These are phyloP conservation scores for Arthrocladium fulminans DNA, from an alignment of 2,329 filamentous ascomycete species.

Conservation along the genomic window DNA sequence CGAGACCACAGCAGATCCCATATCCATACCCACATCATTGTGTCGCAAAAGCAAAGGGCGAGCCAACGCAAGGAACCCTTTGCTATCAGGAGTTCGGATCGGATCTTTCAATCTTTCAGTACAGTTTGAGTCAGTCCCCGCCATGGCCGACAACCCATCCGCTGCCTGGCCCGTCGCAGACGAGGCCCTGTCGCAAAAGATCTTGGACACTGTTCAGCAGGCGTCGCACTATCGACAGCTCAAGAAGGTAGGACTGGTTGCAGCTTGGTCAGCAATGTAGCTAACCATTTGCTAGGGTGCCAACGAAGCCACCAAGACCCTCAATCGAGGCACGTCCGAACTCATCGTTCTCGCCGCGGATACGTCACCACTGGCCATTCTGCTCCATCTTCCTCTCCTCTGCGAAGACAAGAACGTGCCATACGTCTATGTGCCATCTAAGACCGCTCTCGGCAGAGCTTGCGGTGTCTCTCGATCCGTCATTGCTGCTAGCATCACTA, in stretches of 20 bases:
- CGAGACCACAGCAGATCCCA: no score
- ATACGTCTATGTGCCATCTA: slow-evolving; percentile 58
- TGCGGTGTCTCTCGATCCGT: slow-evolving; percentile 83
- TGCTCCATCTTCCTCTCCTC: slow-evolving; percentile 80
- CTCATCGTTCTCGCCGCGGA: slow-evolving; percentile 84
- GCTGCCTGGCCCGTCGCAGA: slow-evolving; percentile 63
- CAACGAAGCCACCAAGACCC: slow-evolving; percentile 60
- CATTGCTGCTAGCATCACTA: slow-evolving; percentile 80
- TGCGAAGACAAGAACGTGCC: slow-evolving; percentile 68
- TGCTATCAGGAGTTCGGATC: slow-evolving; percentile 14
- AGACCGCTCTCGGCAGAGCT: slow-evolving; percentile 79
- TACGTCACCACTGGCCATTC: slow-evolving; percentile 75
- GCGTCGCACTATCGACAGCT: slow-evolving; percentile 58
- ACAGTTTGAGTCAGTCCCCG: slow-evolving; percentile 7
- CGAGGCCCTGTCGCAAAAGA: slow-evolving; percentile 65
- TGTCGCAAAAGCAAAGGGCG: slow-evolving; percentile 30
- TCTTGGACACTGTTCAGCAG: slow-evolving; percentile 74
- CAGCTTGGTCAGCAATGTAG: background rate
- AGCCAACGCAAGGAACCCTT: slow-evolving; percentile 39
- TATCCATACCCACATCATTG: background rate
- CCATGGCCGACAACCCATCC: slow-evolving; percentile 21
- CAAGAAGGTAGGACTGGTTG: slow-evolving; percentile 52
- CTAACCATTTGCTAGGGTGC: slow-evolving; percentile 10
- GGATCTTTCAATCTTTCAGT: background rate
- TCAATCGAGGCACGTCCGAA: slow-evolving; percentile 85